Conservation (phyloP, 2,329 filamentous ascomycete genomes). For the Trichoderma cornu-damae region DNA sequence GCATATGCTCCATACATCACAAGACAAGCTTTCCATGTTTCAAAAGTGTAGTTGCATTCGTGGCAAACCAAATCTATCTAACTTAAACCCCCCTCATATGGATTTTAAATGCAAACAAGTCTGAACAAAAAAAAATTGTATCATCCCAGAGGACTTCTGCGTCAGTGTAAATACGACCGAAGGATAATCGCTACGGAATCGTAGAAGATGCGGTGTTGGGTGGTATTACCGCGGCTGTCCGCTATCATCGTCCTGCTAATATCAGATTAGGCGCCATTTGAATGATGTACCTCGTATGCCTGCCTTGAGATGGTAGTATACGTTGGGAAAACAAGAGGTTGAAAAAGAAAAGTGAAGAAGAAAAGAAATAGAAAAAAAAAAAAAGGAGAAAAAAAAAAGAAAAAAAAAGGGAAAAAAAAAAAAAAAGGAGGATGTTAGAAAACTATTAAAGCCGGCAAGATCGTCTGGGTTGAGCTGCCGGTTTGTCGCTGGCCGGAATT, state of each 20-base stretch:
- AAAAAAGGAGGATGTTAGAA: background rate
- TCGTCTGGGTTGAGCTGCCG: background rate
- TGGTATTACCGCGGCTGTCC: conserved; percentile 1
- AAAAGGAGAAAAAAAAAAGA: background rate
- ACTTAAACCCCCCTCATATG: conserved; percentile 26
- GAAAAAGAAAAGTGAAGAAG: background rate
- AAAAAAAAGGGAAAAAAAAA: background rate
- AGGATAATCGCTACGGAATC: conserved; percentile 10
- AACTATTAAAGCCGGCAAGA: background rate
- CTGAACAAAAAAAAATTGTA: conserved; percentile 10
- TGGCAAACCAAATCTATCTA: conserved; percentile 28
- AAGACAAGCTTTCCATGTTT: background rate
- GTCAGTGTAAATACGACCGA: conserved; percentile 14
- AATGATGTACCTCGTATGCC: conserved; percentile 13
- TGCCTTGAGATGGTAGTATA: conserved; percentile 1
- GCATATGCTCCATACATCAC: too few relatives aligned
- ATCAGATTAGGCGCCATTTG: conserved; percentile 15
- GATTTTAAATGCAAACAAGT: conserved; percentile 21
- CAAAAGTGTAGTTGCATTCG: conserved; percentile 28
- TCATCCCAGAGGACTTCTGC: conserved; percentile 10
- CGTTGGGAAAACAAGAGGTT: background rate
- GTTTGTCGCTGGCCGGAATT: background rate
- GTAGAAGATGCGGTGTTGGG: conserved; percentile 3
- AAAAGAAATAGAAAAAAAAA: too few relatives aligned
- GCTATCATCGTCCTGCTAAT: conserved; percentile 13